A percentile compares a stretch with the other conserved stretches of the same genome.
These are phyloP conservation scores for Marasmius oreades DNA, from an alignment of 1,284 basidiomycete species.

Conservation along the genomic window DNA sequence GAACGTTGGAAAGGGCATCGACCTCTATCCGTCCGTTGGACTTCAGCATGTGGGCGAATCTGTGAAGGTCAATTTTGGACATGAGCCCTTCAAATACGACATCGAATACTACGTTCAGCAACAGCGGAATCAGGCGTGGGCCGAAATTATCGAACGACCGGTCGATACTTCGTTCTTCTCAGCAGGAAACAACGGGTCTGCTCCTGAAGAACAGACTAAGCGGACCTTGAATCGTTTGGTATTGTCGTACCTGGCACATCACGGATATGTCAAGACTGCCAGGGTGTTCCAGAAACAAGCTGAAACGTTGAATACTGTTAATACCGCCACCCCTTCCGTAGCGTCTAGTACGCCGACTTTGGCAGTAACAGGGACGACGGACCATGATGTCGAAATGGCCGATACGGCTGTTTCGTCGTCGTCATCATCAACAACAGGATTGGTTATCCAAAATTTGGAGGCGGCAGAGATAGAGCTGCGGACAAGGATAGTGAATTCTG, in stretches of 20 bases:
- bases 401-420: constrained; percentile 12
- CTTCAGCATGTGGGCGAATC: constrained; percentile 74
- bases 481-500: constrained; percentile 65
- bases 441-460: constrained; percentile 21
- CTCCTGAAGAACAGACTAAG: constrained; percentile 38
- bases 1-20: constrained; percentile 59
- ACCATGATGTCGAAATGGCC: constrained; percentile 47
- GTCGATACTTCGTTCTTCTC: constrained; percentile 33
- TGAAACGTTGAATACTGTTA: neutral
- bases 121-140: constrained; percentile 60
- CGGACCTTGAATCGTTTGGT: constrained; percentile 65
- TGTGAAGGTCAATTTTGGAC: constrained; percentile 83
- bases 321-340: neutral
- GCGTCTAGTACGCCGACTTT: constrained; percentile 1
- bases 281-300: constrained; percentile 59
- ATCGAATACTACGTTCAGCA: constrained; percentile 79
- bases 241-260: constrained; percentile 74
- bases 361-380: constrained; percentile 13
- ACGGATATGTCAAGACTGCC: constrained; percentile 72
- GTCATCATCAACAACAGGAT: neutral
- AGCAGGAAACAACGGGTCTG: neutral
- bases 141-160: constrained; percentile 53
- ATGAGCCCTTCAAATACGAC: constrained; percentile 81
- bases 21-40: constrained; percentile 84
- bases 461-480: constrained; percentile 53